Percentiles rank a stretch among this genome's conserved stretches.
Conservation (phyloP, 768 basidiomycete genomes). For the Sistotremastrum niveocremeum region DNA sequence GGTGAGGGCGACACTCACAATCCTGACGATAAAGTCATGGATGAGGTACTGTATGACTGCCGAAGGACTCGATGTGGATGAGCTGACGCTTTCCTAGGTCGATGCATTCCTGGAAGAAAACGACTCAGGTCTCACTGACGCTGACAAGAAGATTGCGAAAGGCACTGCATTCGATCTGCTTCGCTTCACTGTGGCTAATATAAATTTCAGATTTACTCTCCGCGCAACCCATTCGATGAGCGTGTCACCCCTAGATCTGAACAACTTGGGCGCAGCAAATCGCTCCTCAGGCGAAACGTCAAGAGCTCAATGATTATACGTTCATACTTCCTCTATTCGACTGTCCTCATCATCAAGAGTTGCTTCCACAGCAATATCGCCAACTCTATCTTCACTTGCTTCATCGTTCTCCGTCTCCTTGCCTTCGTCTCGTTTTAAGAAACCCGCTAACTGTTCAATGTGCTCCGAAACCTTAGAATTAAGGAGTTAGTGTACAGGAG, state of each 20-base stretch:
- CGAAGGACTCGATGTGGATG: neutral
- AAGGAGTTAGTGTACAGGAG: neutral
- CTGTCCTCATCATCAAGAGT: slow-evolving; percentile 1
- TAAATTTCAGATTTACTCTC: too few relatives aligned
- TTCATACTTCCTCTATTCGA: neutral
- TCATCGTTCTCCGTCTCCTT: slow-evolving; percentile 29
- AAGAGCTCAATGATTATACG: too few relatives aligned
- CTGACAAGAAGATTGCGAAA: slow-evolving; percentile 64
- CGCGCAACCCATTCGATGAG: too few relatives aligned
- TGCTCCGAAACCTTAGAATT: slow-evolving; percentile 61
- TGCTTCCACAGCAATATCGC: too few relatives aligned
- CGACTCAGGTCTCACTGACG: slow-evolving; percentile 71
- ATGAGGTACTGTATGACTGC: slow-evolving; percentile 49
- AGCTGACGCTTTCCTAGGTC: slow-evolving; percentile 30
- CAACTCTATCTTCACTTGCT: too few relatives aligned
- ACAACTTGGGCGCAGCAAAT: too few relatives aligned
- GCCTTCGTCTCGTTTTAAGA: slow-evolving; percentile 72
- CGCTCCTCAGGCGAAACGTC: too few relatives aligned
- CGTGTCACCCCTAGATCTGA: too few relatives aligned
- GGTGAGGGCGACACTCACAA: slow-evolving; percentile 22
- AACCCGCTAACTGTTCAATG: slow-evolving; percentile 75
- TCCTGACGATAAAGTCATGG: slow-evolving; percentile 64
- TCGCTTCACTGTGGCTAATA: too few relatives aligned
- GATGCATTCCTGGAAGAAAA: slow-evolving; percentile 93
- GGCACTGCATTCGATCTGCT: slow-evolving; percentile 19